phyloP scores from a whole-genome alignment of 495 filamentous ascomycete genomes.

The Penicillium cinerascens region DNA sequence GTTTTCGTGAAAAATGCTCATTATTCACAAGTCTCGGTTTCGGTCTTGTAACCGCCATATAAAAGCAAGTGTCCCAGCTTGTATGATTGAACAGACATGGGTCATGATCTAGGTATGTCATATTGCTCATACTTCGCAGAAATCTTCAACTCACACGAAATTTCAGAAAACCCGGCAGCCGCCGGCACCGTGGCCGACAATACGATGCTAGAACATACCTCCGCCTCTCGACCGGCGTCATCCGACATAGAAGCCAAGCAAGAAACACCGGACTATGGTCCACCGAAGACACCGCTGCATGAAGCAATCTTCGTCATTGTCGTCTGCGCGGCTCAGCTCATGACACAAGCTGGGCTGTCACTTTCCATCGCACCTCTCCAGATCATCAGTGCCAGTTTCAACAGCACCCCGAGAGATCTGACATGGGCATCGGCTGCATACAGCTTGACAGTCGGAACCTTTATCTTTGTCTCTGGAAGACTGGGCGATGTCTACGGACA shows the following conservation, averaged over 20 bases:
- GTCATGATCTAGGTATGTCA: background rate
- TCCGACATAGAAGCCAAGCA: conserved; percentile 4
- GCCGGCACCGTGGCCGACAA: background rate
- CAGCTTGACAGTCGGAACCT: conserved; percentile 57
- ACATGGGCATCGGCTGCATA: conserved; percentile 50
- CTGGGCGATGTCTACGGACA: conserved; percentile 65
- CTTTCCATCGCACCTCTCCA: conserved; percentile 13
- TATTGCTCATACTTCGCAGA: background rate
- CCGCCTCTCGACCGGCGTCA: background rate
- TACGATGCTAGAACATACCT: background rate
- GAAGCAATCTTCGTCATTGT: conserved; percentile 11
- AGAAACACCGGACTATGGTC: conserved; percentile 2
- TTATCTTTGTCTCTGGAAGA: conserved; percentile 60
- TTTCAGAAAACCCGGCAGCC: background rate
- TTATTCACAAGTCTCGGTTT: background rate
- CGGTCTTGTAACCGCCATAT: background rate
- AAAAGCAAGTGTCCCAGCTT: background rate
- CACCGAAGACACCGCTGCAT: conserved; percentile 4
- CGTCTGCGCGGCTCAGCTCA: conserved; percentile 15
- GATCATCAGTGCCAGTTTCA: conserved; percentile 12
- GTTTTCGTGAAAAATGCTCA: background rate
- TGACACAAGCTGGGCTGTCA: conserved; percentile 15
- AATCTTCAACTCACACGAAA: background rate
- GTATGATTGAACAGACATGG: background rate
- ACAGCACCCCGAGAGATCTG: conserved; percentile 24